phyloP scores from a whole-genome alignment of 768 basidiomycete species.

The Podaxis pistillaris region DNA sequence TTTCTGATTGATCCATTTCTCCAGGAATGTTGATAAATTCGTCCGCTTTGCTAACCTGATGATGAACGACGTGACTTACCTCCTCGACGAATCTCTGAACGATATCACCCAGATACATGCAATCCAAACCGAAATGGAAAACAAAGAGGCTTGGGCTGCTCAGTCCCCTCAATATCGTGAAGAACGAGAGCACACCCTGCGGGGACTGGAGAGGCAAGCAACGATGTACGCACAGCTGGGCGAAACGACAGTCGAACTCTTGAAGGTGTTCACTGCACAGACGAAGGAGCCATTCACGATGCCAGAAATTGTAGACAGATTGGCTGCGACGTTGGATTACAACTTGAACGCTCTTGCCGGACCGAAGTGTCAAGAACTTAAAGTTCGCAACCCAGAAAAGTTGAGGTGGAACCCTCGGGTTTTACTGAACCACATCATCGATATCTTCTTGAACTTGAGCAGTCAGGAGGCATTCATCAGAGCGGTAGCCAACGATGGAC shows the following conservation, averaged over 20 bases:
- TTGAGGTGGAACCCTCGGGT: slow-evolving; percentile 84
- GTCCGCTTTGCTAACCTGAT: slow-evolving; percentile 95
- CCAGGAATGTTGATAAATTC: slow-evolving; percentile 87
- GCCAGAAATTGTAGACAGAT: slow-evolving; percentile 91
- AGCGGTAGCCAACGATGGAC: slow-evolving; percentile 91
- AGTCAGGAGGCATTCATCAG: slow-evolving; percentile 74
- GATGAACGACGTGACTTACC: slow-evolving; percentile 98
- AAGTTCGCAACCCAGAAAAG: slow-evolving; percentile 83
- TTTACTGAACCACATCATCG: slow-evolving; percentile 82
- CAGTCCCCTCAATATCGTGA: slow-evolving; percentile 70
- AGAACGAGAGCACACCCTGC: slow-evolving; percentile 77
- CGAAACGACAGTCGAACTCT: slow-evolving; percentile 82
- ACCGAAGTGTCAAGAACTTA: slow-evolving; percentile 82
- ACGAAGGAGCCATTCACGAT: slow-evolving; percentile 93
- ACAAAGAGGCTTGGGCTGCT: slow-evolving; percentile 67
- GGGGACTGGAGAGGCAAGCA: slow-evolving; percentile 80
- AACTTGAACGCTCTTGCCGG: slow-evolving; percentile 89
- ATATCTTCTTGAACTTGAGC: slow-evolving; percentile 88
- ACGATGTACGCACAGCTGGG: slow-evolving; percentile 86
- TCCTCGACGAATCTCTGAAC: slow-evolving; percentile 93
- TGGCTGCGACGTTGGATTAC: slow-evolving; percentile 96
- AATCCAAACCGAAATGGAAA: slow-evolving; percentile 83
- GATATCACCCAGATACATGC: slow-evolving; percentile 87
- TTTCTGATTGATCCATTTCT: slow-evolving; percentile 5
- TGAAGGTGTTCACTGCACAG: slow-evolving; percentile 91